Evolutionary conservation across 2,329 filamentous ascomycete genomes (phyloP), one percentile per base, ranked within the genome.

Genomic region (Chaetomium olivaceum): DNA sequence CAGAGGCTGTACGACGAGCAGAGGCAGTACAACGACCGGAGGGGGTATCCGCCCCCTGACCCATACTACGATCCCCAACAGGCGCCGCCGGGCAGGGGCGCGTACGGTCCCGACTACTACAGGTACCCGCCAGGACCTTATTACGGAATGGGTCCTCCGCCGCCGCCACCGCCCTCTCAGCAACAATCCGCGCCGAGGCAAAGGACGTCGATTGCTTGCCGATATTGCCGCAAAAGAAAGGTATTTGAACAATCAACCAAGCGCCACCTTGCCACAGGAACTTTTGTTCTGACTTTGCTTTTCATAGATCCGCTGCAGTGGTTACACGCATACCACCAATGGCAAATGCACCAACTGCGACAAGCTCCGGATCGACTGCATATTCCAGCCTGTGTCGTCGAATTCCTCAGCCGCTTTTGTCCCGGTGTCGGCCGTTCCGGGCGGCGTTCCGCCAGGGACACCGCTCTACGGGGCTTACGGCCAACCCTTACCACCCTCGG

Each of bases 211-310:
- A 87, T 87, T 69, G 85, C 85, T 4, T 87, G 85, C 73, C 80
- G 82, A 62, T 87, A 87, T 68, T 87, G 85, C 72, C 77, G 85
- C n/a, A 85, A 86, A 74, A 79, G 85, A 73, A 87, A 87, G 82
- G 85, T 87, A 71, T 73, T 51, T 51, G n/a, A 33, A 39, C 39
- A n/a, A 43, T 25, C 55, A 43, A 6, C 55, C 33, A 3, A n/a
- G 27, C 12, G 25, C 11, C 27, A 58, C 31, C n/a, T 23, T 23
- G 4, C n/a, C n/a, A n/a, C 39, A 58, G 12, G n/a, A 12, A 9
- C 31, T 50, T 23, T 16, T 52, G 33, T 36, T 2, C 36, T 8
- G 9, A 66, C 72, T 77, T 48, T 50, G 46, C 12, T 9, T 8
- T 14, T 4, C 50, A 21, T 65, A 87, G 85, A 87, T 87, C 68